Conservation (phyloP, 306 rosid genomes). For the Parietaria judaica region DNA sequence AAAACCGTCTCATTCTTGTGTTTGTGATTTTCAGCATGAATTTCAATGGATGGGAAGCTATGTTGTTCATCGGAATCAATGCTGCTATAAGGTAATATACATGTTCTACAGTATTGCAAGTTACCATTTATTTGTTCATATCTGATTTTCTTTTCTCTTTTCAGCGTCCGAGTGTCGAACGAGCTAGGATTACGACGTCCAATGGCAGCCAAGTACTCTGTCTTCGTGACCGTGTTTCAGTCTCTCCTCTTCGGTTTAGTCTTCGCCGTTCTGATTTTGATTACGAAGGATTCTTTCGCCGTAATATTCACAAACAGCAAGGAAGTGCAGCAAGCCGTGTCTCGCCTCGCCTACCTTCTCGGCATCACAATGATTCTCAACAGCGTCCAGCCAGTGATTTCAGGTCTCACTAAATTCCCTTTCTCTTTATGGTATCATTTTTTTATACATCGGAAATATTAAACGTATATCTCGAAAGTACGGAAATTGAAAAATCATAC, state of each 20-base stretch:
- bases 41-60: constrained; percentile 23
- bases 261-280: constrained; percentile 20
- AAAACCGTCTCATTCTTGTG: no score
- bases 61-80: constrained; percentile 29
- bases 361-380: constrained; percentile 60
- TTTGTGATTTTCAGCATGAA: constrained; percentile 15
- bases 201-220: constrained; percentile 42
- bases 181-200: constrained; percentile 46
- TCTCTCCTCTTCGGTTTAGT: constrained; percentile 34
- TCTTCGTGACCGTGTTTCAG: constrained; percentile 31
- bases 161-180: constrained; percentile 51
- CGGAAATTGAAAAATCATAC: background rate
- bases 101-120: background rate
- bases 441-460: constrained; percentile 18
- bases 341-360: constrained; percentile 67
- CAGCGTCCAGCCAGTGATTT: constrained; percentile 76
- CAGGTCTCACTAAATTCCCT: constrained; percentile 34
- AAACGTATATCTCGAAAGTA: background rate
- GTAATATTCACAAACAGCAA: constrained; percentile 22
- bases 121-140: no score
- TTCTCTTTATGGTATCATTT: background rate
- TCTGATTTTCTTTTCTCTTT: no score
- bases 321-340: constrained; percentile 45
- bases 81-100: constrained; percentile 23
- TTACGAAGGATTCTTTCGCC: constrained; percentile 20